phyloP scores from a whole-genome alignment of 2,329 filamentous ascomycete genomes.

The Aureobasidium namibiae region DNA sequence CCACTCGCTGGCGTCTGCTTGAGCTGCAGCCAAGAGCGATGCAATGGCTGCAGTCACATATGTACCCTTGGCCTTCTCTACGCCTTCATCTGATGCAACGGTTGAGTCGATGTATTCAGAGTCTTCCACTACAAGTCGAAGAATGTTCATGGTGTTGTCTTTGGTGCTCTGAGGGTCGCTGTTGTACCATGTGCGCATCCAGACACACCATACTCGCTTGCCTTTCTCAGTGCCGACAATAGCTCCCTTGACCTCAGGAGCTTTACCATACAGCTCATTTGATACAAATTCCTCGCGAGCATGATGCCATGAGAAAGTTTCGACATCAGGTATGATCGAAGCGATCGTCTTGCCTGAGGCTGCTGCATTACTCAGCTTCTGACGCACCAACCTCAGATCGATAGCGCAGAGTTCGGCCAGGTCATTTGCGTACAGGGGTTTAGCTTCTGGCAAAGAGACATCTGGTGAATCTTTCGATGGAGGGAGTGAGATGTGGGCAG shows the following conservation, averaged over 20 bases:
- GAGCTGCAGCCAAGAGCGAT: conserved; percentile 58
- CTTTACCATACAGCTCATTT: conserved; percentile 50
- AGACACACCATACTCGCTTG: conserved; percentile 63
- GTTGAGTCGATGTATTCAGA: conserved; percentile 18
- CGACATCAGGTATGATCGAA: conserved; percentile 59
- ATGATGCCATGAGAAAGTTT: conserved; percentile 68
- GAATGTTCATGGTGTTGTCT: conserved; percentile 60
- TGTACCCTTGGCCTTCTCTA: conserved; percentile 15
- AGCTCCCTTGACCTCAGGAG: conserved; percentile 61
- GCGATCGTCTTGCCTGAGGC: conserved; percentile 44
- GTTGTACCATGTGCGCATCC: conserved; percentile 58
- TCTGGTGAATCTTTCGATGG: conserved; percentile 26
- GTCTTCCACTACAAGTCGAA: conserved; percentile 61
- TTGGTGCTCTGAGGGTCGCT: conserved; percentile 44
- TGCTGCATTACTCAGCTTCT: conserved; percentile 33
- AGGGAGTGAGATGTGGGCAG: conserved; percentile 60
- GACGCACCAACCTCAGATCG: conserved; percentile 56
- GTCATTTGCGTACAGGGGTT: conserved; percentile 48
- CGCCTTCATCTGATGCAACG: conserved; percentile 19
- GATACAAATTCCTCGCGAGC: conserved; percentile 73
- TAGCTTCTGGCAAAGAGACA: conserved; percentile 14
- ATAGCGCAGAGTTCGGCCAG: conserved; percentile 53
- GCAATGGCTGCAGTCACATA: conserved; percentile 45
- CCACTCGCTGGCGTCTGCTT: conserved; percentile 64
- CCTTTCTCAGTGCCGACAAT: conserved; percentile 46